These are phyloP conservation scores for Acacia pycnantha DNA, from an alignment of 331 rosid genomes.

Conservation along the genomic window DNA sequence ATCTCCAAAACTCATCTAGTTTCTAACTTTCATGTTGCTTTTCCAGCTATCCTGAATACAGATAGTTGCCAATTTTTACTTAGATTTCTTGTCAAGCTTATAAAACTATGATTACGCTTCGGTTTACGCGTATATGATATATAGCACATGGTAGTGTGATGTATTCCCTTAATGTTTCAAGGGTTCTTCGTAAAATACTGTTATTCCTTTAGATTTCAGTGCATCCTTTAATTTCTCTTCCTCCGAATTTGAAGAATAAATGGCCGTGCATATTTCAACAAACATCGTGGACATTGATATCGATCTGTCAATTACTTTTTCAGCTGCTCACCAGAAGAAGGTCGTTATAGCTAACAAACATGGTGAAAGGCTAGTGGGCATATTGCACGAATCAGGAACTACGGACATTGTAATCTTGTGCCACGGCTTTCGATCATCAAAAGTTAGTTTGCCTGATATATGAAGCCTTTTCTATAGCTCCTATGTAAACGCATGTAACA, in stretches of 20 bases:
- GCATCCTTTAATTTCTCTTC: background rate
- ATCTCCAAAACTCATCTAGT: background rate
- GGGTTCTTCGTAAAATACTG: background rate
- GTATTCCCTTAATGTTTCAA: background rate
- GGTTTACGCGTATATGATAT: background rate
- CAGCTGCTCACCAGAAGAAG: constrained; percentile 50
- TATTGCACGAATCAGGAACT: constrained; percentile 72
- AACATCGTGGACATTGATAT: constrained; percentile 2
- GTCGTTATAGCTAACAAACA: constrained; percentile 53
- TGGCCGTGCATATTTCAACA: background rate
- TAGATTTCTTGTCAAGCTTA: no score
- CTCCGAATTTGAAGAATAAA: background rate
- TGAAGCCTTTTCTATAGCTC: background rate
- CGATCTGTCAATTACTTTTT: constrained; percentile 24
- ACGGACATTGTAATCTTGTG: constrained; percentile 66
- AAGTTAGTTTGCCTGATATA: constrained; percentile 46
- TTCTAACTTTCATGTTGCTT: background rate
- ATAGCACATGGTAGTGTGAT: background rate
- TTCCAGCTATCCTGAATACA: background rate
- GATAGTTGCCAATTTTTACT: background rate
- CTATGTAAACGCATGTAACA: background rate
- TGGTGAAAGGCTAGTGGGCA: constrained; percentile 69
- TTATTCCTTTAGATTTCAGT: background rate
- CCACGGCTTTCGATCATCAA: constrained; percentile 66
- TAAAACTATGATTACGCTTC: background rate